Evolutionary conservation across 352 stramenopile genomes (phyloP).

Genomic region (Phytophthora podocarpi): DNA sequence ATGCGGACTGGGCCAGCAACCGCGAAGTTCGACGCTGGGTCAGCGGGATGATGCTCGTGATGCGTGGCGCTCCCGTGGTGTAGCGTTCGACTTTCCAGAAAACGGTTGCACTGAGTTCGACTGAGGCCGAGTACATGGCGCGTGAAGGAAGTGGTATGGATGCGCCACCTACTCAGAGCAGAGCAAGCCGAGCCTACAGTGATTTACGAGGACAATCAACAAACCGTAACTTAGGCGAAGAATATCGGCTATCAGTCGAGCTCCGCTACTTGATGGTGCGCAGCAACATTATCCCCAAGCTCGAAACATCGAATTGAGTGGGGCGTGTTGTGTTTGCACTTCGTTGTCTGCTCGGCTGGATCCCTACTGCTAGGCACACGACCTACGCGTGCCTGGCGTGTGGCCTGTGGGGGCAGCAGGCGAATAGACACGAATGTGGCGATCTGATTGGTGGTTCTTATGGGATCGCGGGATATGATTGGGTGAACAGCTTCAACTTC

Average conservation of each 20-base stretch:
- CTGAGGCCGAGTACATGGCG: conserved; percentile 37
- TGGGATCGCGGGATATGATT: no score
- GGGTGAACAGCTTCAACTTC: no score
- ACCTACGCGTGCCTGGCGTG: no score
- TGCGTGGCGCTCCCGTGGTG: conserved; percentile 19
- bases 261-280: conserved; percentile 15
- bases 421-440: no score
- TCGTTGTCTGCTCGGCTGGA: no score
- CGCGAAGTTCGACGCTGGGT: conserved; percentile 21
- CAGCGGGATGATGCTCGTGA: conserved; percentile 18
- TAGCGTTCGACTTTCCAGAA: conserved; percentile 24
- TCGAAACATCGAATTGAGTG: no score
- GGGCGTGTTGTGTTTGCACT: no score
- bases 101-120: conserved; percentile 26
- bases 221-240: conserved; percentile 28
- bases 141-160: conserved; percentile 25
- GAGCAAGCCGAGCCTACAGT: conserved; percentile 1
- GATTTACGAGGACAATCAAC: conserved; percentile 34
- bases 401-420: no score
- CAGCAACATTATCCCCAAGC: no score
- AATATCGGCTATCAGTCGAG: conserved; percentile 29
- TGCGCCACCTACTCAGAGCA: conserved; percentile 5
- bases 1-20: conserved; percentile 30
- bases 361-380: no score
- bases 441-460: no score